phyloP scores from a whole-genome alignment of 495 filamentous ascomycete genomes.

The Parmelia sp. region DNA sequence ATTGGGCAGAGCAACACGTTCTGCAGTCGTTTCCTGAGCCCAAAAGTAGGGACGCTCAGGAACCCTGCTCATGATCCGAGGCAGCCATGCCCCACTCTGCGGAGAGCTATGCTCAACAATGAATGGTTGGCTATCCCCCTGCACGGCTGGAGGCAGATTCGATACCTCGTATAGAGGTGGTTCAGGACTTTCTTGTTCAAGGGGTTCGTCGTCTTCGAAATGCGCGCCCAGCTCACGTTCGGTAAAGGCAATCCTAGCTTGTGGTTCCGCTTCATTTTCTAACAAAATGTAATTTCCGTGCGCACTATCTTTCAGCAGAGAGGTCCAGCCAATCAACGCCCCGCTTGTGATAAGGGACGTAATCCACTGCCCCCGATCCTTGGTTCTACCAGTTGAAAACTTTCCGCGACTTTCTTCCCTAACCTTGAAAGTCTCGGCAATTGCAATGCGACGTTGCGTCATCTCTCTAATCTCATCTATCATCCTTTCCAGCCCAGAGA shows the following conservation, averaged over 20 bases:
- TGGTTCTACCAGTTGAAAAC: background rate
- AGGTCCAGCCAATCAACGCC: conserved; percentile 7
- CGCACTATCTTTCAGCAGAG: background rate
- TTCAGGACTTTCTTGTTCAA: background rate
- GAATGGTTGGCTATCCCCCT: background rate
- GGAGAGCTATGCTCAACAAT: background rate
- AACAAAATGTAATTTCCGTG: too few relatives aligned
- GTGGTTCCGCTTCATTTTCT: too few relatives aligned
- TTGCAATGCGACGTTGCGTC: background rate
- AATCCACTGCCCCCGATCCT: conserved; percentile 9
- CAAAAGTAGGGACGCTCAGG: conserved; percentile 2
- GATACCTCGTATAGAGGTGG: conserved; percentile 7
- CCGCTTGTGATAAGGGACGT: conserved; percentile 9
- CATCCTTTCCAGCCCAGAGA: background rate
- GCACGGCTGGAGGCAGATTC: background rate
- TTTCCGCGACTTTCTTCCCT: background rate
- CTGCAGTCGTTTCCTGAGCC: background rate
- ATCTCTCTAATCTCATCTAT: background rate
- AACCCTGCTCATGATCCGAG: background rate
- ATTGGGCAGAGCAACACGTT: conserved; percentile 4
- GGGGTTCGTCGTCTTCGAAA: conserved; percentile 10
- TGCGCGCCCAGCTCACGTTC: conserved; percentile 3
- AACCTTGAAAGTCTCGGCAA: background rate
- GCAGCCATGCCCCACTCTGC: background rate
- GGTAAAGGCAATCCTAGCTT: too few relatives aligned